These are phyloP conservation scores for Casuarina glauca DNA, from an alignment of 306 rosid species.

Conservation along the genomic window DNA sequence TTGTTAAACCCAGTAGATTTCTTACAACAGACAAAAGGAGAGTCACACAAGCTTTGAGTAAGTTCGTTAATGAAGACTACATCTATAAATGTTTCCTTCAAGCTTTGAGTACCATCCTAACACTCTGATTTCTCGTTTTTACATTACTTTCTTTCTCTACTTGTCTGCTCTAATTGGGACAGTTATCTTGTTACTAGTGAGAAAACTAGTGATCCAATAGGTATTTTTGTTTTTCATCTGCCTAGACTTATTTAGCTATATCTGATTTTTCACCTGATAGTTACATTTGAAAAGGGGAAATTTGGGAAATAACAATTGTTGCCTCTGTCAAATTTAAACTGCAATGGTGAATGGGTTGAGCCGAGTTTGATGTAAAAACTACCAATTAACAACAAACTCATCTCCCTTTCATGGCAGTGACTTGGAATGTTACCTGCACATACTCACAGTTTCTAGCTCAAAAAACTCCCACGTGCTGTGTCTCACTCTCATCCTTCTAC, in stretches of 20 bases:
- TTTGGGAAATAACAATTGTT: not conserved
- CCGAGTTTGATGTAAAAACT: not conserved
- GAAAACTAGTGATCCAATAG: not conserved
- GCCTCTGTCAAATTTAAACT: not conserved
- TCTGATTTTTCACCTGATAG: not conserved
- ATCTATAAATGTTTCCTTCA: not conserved
- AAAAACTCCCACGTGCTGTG: conserved; percentile 80
- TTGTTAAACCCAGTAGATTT: conserved; percentile 59
- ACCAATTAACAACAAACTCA: conserved; percentile 1
- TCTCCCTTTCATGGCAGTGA: conserved; percentile 59
- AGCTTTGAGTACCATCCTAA: conserved; percentile 6
- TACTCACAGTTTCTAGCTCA: conserved; percentile 86
- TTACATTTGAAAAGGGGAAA: not conserved
- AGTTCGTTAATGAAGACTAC: conserved; percentile 31
- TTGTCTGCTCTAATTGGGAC: not conserved
- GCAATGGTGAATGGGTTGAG: not conserved
- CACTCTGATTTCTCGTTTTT: not conserved
- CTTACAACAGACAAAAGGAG: conserved; percentile 63
- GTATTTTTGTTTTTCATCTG: not conserved
- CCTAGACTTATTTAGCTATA: not conserved
- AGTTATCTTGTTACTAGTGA: not conserved
- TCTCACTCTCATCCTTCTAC: conserved; percentile 82
- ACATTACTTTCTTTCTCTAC: not conserved
- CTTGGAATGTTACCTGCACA: conserved; percentile 89
- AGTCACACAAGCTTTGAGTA: conserved; percentile 80